Conservation (phyloP, 768 basidiomycete genomes). For the Boletus insuetus region DNA sequence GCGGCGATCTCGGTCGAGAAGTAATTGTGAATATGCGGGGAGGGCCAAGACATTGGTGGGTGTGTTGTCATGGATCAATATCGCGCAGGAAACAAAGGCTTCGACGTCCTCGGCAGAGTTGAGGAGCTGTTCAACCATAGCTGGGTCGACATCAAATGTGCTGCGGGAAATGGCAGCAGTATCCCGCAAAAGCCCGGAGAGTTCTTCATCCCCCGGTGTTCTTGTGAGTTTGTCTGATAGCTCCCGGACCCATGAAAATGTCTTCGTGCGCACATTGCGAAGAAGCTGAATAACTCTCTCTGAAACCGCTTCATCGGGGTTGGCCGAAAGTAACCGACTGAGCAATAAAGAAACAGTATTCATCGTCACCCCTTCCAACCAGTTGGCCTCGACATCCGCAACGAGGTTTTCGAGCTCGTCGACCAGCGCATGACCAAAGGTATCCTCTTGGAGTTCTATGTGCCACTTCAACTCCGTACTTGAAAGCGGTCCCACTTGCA, state of each 20-base stretch:
- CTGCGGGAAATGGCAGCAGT: constrained; percentile 18
- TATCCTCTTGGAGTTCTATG: too few species aligned
- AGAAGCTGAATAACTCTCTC: too few species aligned
- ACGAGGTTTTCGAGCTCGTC: too few species aligned
- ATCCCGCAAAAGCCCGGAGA: constrained; percentile 10
- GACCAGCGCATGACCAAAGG: too few species aligned
- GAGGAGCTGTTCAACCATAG: constrained; percentile 9
- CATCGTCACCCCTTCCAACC: too few species aligned
- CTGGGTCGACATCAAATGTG: constrained; percentile 27
- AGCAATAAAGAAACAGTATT: too few species aligned
- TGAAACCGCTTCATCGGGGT: too few species aligned
- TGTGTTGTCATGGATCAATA: constrained; percentile 31
- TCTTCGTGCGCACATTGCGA: too few species aligned
- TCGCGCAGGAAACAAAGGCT: constrained; percentile 32
- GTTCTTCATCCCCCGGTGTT: not conserved
- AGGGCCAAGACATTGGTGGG: constrained; percentile 7
- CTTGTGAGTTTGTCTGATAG: constrained; percentile 10
- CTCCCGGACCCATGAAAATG: constrained; percentile 16
- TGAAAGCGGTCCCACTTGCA: too few species aligned
- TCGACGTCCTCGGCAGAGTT: constrained; percentile 21
- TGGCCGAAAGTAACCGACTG: too few species aligned
- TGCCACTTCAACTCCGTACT: too few species aligned
- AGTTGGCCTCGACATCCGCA: too few species aligned
- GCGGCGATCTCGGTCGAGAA: constrained; percentile 30
- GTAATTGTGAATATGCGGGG: constrained; percentile 4